Base-by-base conservation (phyloP, 306 rosid genomes). In the Styphnolobium japonicum region DNA sequence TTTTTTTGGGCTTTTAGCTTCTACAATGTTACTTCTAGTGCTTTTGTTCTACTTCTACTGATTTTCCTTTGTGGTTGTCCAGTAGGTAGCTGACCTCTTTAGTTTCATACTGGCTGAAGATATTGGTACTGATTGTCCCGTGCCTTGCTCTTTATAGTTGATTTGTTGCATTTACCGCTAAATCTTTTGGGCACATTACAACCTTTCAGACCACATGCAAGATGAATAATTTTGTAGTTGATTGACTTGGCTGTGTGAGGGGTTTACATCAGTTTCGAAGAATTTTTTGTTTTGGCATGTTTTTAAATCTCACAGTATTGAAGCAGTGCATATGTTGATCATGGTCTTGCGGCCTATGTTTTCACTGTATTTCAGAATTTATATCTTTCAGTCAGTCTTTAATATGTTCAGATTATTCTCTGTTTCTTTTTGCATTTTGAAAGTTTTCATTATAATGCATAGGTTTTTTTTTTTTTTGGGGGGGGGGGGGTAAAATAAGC, bases 1-100 rank as follows among this genome's bases (percentile, higher is more conserved):
- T 22, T 9, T 76, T 75, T 19, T 34, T 34, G n/a, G n/a, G n/a
- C 40, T 61, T 80, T 78, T 77, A 25, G 67, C 6, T 37, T 36
- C 16, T 77, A 22, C 16, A 4, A 21, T 2, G 6, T 31, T 80
- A 7, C 53, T 65, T 76, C 9, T 40, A 36, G 60, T 49, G 76
- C 39, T 48, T 55, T 22, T 31, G 21, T 43, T 58, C 61, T 25
- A 31, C 62, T 45, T 62, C 36, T 62, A 39, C 40, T 27, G 9
- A 12, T 18, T 27, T 40, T 49, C 63, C 63, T 49, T 14, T 21
- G 4, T 6, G 39, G 14, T 10, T 22, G 34, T 62, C 4, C 51
- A 18, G 7, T 31, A 66, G n/a, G 31, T 10, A n/a, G 62, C 36
- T 12, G 34, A 3, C 62, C 5, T 19, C 57, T 11, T 10, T 63